Conservation (phyloP, 1,284 basidiomycete species). For the Trametes hirsuta region DNA sequence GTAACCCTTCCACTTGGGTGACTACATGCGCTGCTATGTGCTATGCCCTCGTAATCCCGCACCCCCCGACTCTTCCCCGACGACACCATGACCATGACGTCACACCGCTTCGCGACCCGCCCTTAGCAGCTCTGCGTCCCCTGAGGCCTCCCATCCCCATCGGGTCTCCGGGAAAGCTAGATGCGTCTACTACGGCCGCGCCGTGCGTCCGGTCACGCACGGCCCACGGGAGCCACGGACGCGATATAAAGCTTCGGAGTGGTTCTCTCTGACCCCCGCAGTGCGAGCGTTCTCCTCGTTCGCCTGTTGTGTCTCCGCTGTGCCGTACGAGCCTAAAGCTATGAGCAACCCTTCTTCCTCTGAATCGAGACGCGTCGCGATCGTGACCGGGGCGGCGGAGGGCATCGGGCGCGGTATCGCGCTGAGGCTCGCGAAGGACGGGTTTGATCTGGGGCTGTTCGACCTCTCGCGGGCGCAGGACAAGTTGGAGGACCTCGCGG, state of each 20-base stretch:
- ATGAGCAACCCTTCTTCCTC: background rate
- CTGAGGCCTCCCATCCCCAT: no score
- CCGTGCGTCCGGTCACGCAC: no score
- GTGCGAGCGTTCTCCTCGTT: no score
- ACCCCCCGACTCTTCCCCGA: background rate
- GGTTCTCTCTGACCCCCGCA: no score
- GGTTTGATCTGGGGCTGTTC: constrained; percentile 32
- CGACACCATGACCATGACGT: no score
- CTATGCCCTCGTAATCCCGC: background rate
- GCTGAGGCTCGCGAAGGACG: constrained; percentile 32
- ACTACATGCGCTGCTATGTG: background rate
- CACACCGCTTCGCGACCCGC: no score
- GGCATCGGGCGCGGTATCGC: constrained; percentile 34
- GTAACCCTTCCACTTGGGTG: background rate
- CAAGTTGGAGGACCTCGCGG: constrained; percentile 25
- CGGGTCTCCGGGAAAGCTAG: no score
- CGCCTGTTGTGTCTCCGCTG: no score
- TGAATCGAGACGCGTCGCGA: constrained; percentile 12
- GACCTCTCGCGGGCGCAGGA: constrained; percentile 30
- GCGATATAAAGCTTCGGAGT: no score
- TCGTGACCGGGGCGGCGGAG: constrained; percentile 25
- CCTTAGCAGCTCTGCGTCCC: no score
- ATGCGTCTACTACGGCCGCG: no score
- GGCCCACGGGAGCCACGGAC: no score
- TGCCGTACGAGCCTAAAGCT: background rate